Evolutionary conservation across 2,329 filamentous ascomycete genomes (phyloP).

Genomic region (Colletotrichum lupini): DNA sequence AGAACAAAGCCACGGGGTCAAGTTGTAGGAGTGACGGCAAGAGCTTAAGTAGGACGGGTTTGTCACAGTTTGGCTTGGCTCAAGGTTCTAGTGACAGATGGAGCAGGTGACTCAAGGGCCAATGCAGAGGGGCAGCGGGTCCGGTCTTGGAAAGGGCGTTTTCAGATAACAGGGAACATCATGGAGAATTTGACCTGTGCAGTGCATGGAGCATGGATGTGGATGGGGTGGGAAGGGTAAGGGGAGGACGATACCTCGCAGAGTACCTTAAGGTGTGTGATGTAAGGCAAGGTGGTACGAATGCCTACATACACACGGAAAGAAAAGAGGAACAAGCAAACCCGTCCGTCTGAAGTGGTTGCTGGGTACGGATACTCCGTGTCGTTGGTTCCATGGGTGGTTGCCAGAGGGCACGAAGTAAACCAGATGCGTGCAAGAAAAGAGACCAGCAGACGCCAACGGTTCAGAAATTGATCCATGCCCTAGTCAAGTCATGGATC

Average conservation of each 20-base stretch:
- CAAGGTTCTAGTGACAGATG: constrained; percentile 34
- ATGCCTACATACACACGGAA: background rate
- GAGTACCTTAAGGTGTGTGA: background rate
- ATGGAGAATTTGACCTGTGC: constrained; percentile 24
- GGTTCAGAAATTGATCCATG: background rate
- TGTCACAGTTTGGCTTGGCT: constrained; percentile 14
- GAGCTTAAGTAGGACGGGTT: constrained; percentile 35
- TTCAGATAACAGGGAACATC: constrained; percentile 33
- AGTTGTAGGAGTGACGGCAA: constrained; percentile 9
- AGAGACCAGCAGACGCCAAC: background rate
- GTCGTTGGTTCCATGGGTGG: background rate
- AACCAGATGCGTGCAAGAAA: background rate
- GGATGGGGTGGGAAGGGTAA: background rate
- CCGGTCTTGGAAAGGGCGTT: constrained; percentile 24
- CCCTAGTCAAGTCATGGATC: background rate
- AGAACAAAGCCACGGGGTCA: constrained; percentile 27
- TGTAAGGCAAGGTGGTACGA: background rate
- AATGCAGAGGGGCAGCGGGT: constrained; percentile 35
- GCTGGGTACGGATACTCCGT: background rate
- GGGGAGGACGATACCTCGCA: background rate
- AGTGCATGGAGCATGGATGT: constrained; percentile 12
- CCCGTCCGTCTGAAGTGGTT: background rate
- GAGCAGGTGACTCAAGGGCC: constrained; percentile 36
- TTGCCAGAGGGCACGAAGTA: background rate
- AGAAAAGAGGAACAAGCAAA: background rate